Evolutionary conservation across 768 basidiomycete genomes (phyloP).

Genomic region (Mycena rosella): DNA sequence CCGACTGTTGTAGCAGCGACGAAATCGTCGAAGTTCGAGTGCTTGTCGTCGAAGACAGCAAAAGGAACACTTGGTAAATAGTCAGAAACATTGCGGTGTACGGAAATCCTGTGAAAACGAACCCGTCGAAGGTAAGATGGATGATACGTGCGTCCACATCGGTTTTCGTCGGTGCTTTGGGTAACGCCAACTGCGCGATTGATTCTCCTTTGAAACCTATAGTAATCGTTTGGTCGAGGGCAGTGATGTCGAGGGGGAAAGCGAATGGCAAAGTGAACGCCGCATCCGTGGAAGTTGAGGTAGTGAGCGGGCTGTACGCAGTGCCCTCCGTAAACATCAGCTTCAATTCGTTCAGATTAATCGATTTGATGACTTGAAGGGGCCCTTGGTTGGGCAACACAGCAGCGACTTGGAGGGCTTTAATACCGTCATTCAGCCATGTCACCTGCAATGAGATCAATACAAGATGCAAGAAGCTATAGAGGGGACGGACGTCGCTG

Average conservation of each 20-base stretch:
- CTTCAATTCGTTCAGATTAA: slow-evolving; percentile 69
- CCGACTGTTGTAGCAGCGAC: slow-evolving; percentile 71
- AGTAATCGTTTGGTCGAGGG: slow-evolving; percentile 70
- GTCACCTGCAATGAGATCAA: slow-evolving; percentile 58
- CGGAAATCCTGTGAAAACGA: background rate
- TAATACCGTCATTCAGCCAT: slow-evolving; percentile 82
- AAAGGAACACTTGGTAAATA: slow-evolving; percentile 62
- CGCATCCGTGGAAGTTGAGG: slow-evolving; percentile 71
- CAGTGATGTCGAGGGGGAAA: slow-evolving; percentile 76
- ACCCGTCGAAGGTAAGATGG: slow-evolving; percentile 63
- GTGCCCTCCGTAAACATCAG: slow-evolving; percentile 70
- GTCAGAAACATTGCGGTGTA: background rate
- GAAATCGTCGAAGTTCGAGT: slow-evolving; percentile 70
- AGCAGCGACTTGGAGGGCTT: slow-evolving; percentile 68
- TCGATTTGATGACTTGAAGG: slow-evolving; percentile 73
- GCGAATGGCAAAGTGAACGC: slow-evolving; percentile 76
- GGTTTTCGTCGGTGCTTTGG: slow-evolving; percentile 67
- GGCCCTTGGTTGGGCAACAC: slow-evolving; percentile 73
- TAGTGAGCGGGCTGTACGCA: slow-evolving; percentile 69
- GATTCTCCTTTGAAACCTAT: slow-evolving; percentile 63
- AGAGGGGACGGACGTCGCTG: slow-evolving; percentile 57
- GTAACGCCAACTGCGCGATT: slow-evolving; percentile 73
- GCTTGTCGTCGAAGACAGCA: slow-evolving; percentile 61
- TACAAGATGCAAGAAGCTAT: background rate
- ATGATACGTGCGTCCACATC: slow-evolving; percentile 75